Percentiles rank a stretch among this genome's conserved stretches.
These are phyloP conservation scores for Rubus idaeus DNA, from an alignment of 306 rosid species.

Conservation along the genomic window DNA sequence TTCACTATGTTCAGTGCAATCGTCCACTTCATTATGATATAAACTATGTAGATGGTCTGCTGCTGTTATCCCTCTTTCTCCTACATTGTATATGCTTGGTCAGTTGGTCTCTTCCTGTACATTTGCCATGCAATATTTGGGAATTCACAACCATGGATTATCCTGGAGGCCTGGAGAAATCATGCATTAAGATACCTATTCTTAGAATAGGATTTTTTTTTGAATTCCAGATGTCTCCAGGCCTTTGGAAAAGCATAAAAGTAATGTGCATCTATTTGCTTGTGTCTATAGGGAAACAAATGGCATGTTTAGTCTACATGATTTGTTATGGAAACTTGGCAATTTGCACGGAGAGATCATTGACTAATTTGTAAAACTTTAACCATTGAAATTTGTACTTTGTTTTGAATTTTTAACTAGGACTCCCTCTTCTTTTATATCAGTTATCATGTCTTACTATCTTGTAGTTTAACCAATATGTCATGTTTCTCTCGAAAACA, in stretches of 20 bases:
- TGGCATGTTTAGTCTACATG: no score
- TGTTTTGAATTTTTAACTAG: no score
- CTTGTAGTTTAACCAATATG: no score
- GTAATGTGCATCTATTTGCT: no score
- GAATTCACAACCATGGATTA: neutral
- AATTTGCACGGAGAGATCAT: no score
- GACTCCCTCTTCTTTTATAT: no score
- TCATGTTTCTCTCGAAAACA: no score
- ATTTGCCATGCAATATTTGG: neutral
- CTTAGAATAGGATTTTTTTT: neutral
- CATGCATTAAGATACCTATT: neutral
- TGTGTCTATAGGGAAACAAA: no score
- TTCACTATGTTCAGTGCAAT: slow-evolving; percentile 7
- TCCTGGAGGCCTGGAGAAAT: neutral
- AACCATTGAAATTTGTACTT: no score
- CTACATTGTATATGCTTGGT: slow-evolving; percentile 1
- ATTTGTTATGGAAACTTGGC: no score
- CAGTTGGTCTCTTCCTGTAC: neutral
- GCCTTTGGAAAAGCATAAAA: neutral
- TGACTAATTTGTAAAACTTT: no score
- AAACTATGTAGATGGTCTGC: neutral
- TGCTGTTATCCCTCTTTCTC: neutral
- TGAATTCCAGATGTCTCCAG: neutral
- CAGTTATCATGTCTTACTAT: no score
- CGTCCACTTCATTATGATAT: neutral